Base-by-base conservation (phyloP, 129 eudicot species). In the Tagetes patula region DNA sequence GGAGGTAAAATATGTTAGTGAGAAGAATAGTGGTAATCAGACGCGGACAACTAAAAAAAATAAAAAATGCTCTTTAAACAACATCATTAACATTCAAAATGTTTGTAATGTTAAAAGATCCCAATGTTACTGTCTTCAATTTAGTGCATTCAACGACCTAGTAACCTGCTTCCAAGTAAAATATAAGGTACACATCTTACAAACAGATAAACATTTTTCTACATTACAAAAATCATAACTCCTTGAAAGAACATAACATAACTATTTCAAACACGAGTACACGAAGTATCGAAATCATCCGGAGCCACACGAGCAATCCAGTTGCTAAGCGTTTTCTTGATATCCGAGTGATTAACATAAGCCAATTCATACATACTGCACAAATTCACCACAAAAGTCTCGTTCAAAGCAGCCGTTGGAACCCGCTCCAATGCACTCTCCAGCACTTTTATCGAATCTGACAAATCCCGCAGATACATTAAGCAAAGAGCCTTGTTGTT, bases 321-420 rank as follows among this genome's bases (percentile, higher is more conserved):
- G 79, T 72, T 94, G 72, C 93, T 94, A 67, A 88, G 87, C 5
- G 99, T 90, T 88, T 80, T 90, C 87, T 95, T 90, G 7, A 86
- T 71, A 82, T 95, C 99, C 10, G 84, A 36, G 53, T 95, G 97
- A 76, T 95, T 90, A 72, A 90, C 97, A 80, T 82, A 87, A 4
- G 99, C 99, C 89, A 95, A 83, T 73, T 95, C 99, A 82, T 90
- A 95, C 96, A 95, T 90, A 64, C 97, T 88, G 75, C 99, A 95
- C 86, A 95, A 72, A 88, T 95, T 90, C 78, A 88, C 89, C 78
- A 95, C 90, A 50, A 95, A 81, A 3, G 96, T 95, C 81, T 95
- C 97, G 45, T 88, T 84, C 73, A 90, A 69, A 1, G 96, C 96
- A 70, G 82, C 81, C 14, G 96, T 95, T 0, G 97, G 96, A 33